phyloP scores from a whole-genome alignment of 768 basidiomycete species.

The Boletus sp. region DNA sequence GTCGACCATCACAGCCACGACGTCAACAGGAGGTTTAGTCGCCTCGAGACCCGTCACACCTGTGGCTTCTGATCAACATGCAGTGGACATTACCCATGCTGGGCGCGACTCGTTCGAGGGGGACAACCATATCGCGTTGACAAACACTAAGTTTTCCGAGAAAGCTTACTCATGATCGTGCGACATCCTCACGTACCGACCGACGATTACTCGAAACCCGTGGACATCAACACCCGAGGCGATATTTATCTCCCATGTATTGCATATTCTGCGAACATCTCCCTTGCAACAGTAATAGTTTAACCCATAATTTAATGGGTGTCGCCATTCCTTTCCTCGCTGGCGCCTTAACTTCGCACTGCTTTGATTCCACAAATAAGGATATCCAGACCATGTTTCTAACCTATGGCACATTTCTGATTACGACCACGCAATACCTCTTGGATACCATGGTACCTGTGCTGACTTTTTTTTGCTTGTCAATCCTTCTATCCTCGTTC shows the following conservation, averaged over 20 bases:
- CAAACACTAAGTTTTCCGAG: constrained; percentile 42
- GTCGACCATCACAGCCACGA: constrained; percentile 67
- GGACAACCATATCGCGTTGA: constrained; percentile 38
- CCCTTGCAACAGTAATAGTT: constrained; percentile 15
- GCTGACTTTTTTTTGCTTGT: constrained; percentile 7
- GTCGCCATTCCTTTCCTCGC: constrained; percentile 10
- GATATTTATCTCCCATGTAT: constrained; percentile 24
- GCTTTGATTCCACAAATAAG: constrained; percentile 4
- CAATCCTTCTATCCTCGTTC: constrained; percentile 1
- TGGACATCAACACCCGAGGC: constrained; percentile 4
- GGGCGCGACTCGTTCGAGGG: constrained; percentile 44
- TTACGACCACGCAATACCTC: constrained; percentile 15
- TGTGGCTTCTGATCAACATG: constrained; percentile 42
- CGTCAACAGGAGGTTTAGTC: constrained; percentile 66
- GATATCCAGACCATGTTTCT: constrained; percentile 12
- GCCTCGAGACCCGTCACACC: constrained; percentile 78
- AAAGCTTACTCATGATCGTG: constrained; percentile 47
- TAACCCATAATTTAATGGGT: constrained; percentile 22
- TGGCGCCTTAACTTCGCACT: constrained; percentile 3
- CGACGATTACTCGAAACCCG: neutral
- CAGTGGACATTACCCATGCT: constrained; percentile 42
- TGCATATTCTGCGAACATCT: constrained; percentile 24
- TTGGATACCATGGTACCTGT: constrained; percentile 25
- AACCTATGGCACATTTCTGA: constrained; percentile 6
- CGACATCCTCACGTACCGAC: neutral